These are phyloP conservation scores for Neopestalotiopsis sp. DNA, from an alignment of 2,329 filamentous ascomycete genomes.

Conservation along the genomic window DNA sequence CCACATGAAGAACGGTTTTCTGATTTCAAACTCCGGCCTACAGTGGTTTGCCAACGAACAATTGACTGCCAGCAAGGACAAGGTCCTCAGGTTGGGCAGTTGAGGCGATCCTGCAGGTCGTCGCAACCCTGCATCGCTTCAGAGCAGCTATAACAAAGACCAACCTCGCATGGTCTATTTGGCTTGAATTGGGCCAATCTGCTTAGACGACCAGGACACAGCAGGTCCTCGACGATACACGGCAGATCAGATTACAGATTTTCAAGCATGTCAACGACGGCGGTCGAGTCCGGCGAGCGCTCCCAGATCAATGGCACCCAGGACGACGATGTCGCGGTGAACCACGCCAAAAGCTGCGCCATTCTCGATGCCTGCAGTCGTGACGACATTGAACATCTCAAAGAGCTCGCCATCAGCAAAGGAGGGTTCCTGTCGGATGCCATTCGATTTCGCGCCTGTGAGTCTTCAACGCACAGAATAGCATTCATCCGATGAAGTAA, in stretches of 20 bases:
- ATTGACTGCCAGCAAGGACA: slow-evolving; percentile 5
- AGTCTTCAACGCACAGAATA: slow-evolving; percentile 43
- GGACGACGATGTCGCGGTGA: slow-evolving; percentile 17
- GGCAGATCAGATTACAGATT: not conserved
- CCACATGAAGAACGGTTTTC: slow-evolving; percentile 4
- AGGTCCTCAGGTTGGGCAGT: not conserved
- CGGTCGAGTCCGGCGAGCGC: slow-evolving; percentile 24
- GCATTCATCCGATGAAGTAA: not conserved
- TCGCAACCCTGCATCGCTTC: not conserved
- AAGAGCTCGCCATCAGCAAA: slow-evolving; percentile 62
- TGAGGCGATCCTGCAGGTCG: not conserved
- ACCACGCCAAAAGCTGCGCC: slow-evolving; percentile 47
- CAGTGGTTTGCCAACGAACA: not conserved
- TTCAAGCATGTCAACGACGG: slow-evolving; percentile 24
- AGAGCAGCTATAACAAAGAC: slow-evolving; percentile 5
- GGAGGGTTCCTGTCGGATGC: slow-evolving; percentile 73
- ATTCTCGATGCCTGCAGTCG: slow-evolving; percentile 66
- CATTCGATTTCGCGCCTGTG: slow-evolving; percentile 79
- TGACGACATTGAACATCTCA: slow-evolving; percentile 61
- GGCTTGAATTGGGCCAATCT: not conserved
- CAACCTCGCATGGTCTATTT: not conserved
- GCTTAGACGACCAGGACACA: not conserved
- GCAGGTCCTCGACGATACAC: slow-evolving; percentile 1
- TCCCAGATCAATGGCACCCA: slow-evolving; percentile 16
- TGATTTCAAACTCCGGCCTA: not conserved